A percentile compares a stretch with the other conserved stretches of the same genome.
These are phyloP conservation scores for Pyrenula aspistea DNA, from an alignment of 495 filamentous ascomycete species.

Conservation along the genomic window DNA sequence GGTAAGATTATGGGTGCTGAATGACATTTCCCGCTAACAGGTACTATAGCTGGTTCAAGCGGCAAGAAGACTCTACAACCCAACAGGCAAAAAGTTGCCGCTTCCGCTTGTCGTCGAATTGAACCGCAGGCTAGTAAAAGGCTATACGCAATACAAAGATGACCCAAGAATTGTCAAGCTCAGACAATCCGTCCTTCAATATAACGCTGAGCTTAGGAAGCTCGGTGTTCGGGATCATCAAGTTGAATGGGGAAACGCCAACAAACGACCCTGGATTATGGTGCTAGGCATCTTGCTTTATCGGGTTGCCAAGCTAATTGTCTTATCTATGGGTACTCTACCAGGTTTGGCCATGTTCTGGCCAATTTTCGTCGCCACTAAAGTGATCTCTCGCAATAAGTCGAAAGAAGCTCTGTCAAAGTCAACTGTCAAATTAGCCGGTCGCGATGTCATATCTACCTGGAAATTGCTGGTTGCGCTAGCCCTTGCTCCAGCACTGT, in stretches of 20 bases:
- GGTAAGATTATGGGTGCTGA: constrained; percentile 34
- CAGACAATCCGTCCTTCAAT: constrained; percentile 65
- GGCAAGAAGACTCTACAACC: constrained; percentile 85
- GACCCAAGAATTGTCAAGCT: constrained; percentile 75
- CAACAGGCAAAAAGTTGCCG: constrained; percentile 84
- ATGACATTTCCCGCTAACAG: constrained; percentile 17
- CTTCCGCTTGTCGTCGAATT: constrained; percentile 92
- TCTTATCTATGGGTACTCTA: constrained; percentile 70
- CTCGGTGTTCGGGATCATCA: constrained; percentile 90
- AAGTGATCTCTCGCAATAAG: constrained; percentile 83
- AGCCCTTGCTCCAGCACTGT: constrained; percentile 76
- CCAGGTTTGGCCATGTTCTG: constrained; percentile 81
- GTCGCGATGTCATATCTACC: constrained; percentile 90
- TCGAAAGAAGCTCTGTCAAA: constrained; percentile 81
- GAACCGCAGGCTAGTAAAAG: constrained; percentile 83
- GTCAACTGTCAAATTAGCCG: constrained; percentile 88
- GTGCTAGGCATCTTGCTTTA: constrained; percentile 72
- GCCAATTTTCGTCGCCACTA: constrained; percentile 82
- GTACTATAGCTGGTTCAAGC: constrained; percentile 67
- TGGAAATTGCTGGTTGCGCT: constrained; percentile 95
- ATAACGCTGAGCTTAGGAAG: constrained; percentile 80
- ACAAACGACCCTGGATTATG: constrained; percentile 58
- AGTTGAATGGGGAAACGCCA: constrained; percentile 59
- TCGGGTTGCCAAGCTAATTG: constrained; percentile 58
- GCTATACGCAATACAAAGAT: constrained; percentile 85